phyloP scores from a whole-genome alignment of 2,329 filamentous ascomycete genomes.

The Fusarium fracticaudum region DNA sequence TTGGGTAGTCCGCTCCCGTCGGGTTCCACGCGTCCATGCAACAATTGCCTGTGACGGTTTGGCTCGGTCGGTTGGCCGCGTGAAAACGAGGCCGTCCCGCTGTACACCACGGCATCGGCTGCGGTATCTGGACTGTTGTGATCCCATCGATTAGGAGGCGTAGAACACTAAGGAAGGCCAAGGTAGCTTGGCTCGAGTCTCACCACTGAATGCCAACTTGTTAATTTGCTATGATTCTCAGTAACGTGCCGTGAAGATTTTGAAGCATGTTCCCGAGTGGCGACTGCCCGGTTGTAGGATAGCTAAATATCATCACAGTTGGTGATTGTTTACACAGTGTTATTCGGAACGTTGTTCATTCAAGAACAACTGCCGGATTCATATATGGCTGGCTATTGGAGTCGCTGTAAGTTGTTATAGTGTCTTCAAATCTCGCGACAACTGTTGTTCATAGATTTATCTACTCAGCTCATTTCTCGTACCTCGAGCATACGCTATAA shows the following conservation, averaged over 20 bases:
- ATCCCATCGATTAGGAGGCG: slow-evolving; percentile 1
- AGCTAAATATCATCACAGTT: background rate
- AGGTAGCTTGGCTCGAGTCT: background rate
- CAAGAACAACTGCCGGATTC: background rate
- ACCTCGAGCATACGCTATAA: background rate
- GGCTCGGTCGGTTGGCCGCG: slow-evolving; percentile 21
- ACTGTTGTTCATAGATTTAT: background rate
- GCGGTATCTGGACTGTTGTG: slow-evolving; percentile 39
- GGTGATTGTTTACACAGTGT: background rate
- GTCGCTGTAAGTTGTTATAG: background rate
- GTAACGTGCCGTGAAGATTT: background rate
- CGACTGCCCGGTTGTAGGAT: background rate
- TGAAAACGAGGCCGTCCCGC: slow-evolving; percentile 39
- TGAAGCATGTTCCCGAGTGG: background rate
- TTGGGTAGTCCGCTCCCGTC: slow-evolving; percentile 31
- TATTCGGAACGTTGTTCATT: background rate
- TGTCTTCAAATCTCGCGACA: background rate
- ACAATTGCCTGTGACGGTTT: slow-evolving; percentile 13
- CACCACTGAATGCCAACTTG: background rate
- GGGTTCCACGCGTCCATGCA: slow-evolving; percentile 20
- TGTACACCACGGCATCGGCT: slow-evolving; percentile 35
- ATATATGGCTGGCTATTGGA: background rate
- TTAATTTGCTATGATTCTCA: background rate
- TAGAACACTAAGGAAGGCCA: background rate
- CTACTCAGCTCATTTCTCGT: background rate